These are phyloP conservation scores for Jaminaea rosea DNA, from an alignment of 1,284 basidiomycete genomes.

Conservation along the genomic window DNA sequence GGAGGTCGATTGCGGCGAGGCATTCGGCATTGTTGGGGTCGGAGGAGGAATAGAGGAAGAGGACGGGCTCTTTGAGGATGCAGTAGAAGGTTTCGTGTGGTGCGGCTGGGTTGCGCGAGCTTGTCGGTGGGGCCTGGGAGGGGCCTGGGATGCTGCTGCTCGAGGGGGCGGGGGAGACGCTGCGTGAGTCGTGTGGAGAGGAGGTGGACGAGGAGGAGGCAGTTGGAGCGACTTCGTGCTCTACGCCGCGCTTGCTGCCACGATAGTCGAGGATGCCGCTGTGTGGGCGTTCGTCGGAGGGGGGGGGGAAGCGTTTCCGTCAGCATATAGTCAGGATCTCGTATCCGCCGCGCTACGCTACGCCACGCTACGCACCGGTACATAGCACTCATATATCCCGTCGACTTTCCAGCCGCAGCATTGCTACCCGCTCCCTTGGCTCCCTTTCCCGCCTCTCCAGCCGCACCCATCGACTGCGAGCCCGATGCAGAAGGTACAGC, in stretches of 20 bases:
- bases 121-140: too few species aligned
- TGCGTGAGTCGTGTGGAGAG: neutral
- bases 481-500: neutral
- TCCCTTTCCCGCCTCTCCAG: neutral
- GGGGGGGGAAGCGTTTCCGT: too few species aligned
- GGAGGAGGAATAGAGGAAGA: constrained; percentile 42
- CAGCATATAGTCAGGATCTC: too few species aligned
- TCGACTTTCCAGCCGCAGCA: neutral
- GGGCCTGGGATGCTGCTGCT: constrained; percentile 2
- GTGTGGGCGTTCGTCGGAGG: too few species aligned
- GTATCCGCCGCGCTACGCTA: too few species aligned
- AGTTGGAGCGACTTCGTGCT: neutral
- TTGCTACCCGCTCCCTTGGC: too few species aligned
- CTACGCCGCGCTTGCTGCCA: constrained; percentile 10
- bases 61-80: constrained; percentile 40
- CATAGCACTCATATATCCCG: constrained; percentile 34
- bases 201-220: neutral
- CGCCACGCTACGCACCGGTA: too few species aligned
- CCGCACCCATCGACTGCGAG: neutral
- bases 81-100: constrained; percentile 31
- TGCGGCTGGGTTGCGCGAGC: neutral
- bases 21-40: constrained; percentile 34
- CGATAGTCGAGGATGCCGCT: constrained; percentile 37
- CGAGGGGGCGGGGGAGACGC: constrained; percentile 2
- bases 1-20: constrained; percentile 39